A percentile compares a stretch with the other conserved stretches of the same genome.
These are phyloP conservation scores for Sclerotiophoma versabilis DNA, from an alignment of 2,329 filamentous ascomycete genomes.

Conservation along the genomic window DNA sequence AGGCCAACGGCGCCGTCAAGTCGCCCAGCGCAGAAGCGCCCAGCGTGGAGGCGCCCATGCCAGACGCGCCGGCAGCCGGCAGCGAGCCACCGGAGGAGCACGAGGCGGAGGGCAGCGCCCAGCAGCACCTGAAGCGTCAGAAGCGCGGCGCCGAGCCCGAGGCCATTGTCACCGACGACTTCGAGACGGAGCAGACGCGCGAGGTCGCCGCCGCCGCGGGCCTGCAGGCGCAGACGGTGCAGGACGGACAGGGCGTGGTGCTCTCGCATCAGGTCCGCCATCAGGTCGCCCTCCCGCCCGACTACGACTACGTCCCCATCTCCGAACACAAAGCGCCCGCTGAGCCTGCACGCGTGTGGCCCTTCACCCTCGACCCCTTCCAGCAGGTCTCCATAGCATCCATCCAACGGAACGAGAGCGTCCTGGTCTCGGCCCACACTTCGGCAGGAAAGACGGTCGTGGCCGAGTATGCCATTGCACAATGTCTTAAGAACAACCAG, in stretches of 20 bases:
- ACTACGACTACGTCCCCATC: slow-evolving; percentile 94
- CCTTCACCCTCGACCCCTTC: slow-evolving; percentile 95
- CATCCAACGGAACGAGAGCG: slow-evolving; percentile 95
- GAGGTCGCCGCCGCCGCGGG: slow-evolving; percentile 84
- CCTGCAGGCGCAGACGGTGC: slow-evolving; percentile 64
- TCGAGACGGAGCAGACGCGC: slow-evolving; percentile 92
- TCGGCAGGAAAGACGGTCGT: slow-evolving; percentile 98
- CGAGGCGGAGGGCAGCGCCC: slow-evolving; percentile 48
- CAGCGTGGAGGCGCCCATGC: slow-evolving; percentile 54
- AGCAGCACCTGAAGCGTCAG: slow-evolving; percentile 65
- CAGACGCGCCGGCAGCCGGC: slow-evolving; percentile 46
- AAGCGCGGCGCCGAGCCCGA: slow-evolving; percentile 70
- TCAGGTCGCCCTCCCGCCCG: slow-evolving; percentile 92
- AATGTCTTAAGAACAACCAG: slow-evolving; percentile 96
- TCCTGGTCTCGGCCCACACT: slow-evolving; percentile 95
- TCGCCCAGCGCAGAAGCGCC: slow-evolving; percentile 41
- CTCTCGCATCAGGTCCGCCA: slow-evolving; percentile 98
- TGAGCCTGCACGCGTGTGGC: slow-evolving; percentile 81
- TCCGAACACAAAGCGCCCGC: slow-evolving; percentile 91
- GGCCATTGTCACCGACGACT: slow-evolving; percentile 88
- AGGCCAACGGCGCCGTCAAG: slow-evolving; percentile 81
- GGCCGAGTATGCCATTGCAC: slow-evolving; percentile 96
- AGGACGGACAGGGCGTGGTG: slow-evolving; percentile 75
- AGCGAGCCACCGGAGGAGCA: slow-evolving; percentile 29
- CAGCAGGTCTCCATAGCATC: slow-evolving; percentile 93